Percentiles rank a stretch among this genome's conserved stretches.
These are phyloP conservation scores for Escallonia rubra DNA, from an alignment of 129 eudicot species.

Conservation along the genomic window DNA sequence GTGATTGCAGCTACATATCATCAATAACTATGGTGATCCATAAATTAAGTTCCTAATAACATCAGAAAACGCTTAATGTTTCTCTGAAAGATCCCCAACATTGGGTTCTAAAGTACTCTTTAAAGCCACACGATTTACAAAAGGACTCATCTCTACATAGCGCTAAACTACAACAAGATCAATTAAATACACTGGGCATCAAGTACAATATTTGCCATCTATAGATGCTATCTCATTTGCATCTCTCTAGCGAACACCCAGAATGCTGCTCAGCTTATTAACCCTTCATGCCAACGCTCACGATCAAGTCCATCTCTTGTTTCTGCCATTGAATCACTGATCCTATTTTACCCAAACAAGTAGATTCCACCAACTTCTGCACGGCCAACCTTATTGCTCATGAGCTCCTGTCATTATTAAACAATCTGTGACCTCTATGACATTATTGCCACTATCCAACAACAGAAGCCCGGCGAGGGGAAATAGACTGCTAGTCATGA, in stretches of 20 bases:
- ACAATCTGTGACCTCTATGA: conserved; percentile 10
- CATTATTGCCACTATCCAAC: background rate
- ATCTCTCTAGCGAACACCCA: background rate
- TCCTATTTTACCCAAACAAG: background rate
- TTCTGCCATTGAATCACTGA: conserved; percentile 3
- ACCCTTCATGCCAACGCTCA: background rate
- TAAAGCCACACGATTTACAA: conserved; percentile 47
- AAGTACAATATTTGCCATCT: conserved; percentile 4
- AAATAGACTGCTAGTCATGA: background rate
- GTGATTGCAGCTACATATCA: too few species aligned
- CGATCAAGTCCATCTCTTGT: conserved; percentile 12
- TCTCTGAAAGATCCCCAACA: conserved; percentile 11
- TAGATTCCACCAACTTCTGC: background rate
- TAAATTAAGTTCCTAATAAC: conserved; percentile 10
- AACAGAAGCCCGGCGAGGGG: conserved; percentile 1
- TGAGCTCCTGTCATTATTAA: conserved; percentile 2
- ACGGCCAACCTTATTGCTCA: background rate
- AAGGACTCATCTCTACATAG: conserved; percentile 35
- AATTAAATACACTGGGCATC: conserved; percentile 10
- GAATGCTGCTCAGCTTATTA: too few species aligned
- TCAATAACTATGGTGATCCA: too few species aligned
- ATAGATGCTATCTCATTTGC: conserved; percentile 7
- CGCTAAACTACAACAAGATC: conserved; percentile 24
- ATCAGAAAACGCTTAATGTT: conserved; percentile 16
- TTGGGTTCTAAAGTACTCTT: conserved; percentile 19